Evolutionary conservation across 176 grass and related monocot genomes (phyloP), one percentile per base, ranked within the genome.

Genomic region (barley (Hordeum vulgare)): DNA sequence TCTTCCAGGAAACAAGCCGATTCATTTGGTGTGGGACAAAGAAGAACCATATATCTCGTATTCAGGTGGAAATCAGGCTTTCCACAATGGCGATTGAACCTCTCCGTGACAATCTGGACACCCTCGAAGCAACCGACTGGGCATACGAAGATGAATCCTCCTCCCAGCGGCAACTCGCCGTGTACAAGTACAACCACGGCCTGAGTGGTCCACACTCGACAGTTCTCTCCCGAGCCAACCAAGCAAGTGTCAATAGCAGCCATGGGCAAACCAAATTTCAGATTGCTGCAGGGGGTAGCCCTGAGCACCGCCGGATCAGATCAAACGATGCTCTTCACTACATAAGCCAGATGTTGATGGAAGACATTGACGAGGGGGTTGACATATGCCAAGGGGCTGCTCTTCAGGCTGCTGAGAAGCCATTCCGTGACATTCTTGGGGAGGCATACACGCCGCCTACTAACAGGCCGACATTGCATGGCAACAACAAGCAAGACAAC

Each of bases 331-430:
- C 49, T 36, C 66, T 89, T 72, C 37, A 63, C 59, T 61, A 84
- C 82, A 84, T 89, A 70, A 92, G 58, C 65, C 39, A 65, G 57
- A 83, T 86, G 64, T 65, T 89, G 64, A 80, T 89, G 67, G 83
- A 89, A 26, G 86, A 86, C 54, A 29, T 74, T 4, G 71, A 92
- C 39, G 86, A 83, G 33, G 85, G 71, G 41, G 49, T 51, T 13
- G 6, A 9, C 66, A 18, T 8, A 5, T 39, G 63, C 69, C 61
- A 85, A 73, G 82, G 63, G 14, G 35, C 61, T 0, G 66, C 86
- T 9, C 69, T 91, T 69, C 81, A 78, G 17, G 78, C 73, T n/a
- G 80, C 72, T 0, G 90, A 91, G 71, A 86, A 88, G 26, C 24
- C 58, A 10, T 91, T 91, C 65, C 78, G 34, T 7, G 86, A 85